A percentile compares a stretch with the other conserved stretches of the same genome.
Conservation (phyloP, 1,284 basidiomycete genomes). For the Singerocomus inundabilis region DNA sequence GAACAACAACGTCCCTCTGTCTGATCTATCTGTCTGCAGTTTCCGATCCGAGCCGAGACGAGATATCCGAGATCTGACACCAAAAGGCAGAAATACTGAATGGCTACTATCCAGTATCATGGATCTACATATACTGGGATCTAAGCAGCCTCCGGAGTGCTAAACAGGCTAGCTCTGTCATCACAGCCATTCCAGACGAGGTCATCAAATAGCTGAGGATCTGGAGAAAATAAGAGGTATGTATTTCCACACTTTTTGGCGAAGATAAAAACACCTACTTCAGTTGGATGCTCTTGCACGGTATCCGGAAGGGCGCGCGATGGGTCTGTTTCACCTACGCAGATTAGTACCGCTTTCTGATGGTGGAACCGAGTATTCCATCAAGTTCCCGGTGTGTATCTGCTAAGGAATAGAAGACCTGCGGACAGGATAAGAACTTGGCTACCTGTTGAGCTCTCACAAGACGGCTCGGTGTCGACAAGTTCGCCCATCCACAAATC, state of each 20-base stretch:
- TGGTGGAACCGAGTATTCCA: neutral
- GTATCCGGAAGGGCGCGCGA: neutral
- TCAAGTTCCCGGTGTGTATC: slow-evolving; percentile 10
- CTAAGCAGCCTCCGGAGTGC: no score
- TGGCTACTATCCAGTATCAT: no score
- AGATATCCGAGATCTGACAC: no score
- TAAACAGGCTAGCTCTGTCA: neutral
- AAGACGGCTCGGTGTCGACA: neutral
- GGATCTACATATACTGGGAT: no score
- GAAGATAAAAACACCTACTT: slow-evolving; percentile 3
- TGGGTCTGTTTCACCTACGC: neutral
- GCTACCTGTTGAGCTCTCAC: neutral
- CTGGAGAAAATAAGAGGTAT: no score
- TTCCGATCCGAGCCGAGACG: no score
- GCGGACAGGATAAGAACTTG: neutral
- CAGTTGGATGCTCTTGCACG: neutral
- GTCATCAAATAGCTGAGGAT: neutral
- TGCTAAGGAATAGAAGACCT: slow-evolving; percentile 23
- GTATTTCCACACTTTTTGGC: slow-evolving; percentile 16
- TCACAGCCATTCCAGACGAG: slow-evolving; percentile 3
- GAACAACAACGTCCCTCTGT: no score
- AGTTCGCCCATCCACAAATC: no score
- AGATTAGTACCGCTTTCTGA: neutral
- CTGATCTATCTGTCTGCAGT: no score
- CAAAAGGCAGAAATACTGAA: no score